These are phyloP conservation scores for Chenopodium suecicum DNA, from an alignment of 148 eudicot genomes.

Conservation along the genomic window DNA sequence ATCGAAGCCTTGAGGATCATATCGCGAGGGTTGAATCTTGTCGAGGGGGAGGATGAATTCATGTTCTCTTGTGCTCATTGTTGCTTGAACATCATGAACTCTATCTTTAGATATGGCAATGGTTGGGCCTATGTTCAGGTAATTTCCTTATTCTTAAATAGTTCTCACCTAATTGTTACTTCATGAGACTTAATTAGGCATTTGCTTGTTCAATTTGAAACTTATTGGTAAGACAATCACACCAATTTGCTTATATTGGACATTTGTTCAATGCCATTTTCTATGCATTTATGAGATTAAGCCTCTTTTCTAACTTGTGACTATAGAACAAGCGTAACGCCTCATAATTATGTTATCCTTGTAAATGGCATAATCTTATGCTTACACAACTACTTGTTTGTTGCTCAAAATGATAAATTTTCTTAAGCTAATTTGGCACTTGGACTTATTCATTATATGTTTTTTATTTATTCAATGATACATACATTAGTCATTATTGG, in stretches of 20 bases:
- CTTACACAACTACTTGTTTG: neutral
- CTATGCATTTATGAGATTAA: neutral
- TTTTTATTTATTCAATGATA: neutral
- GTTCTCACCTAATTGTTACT: conserved; percentile 6
- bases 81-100: conserved; percentile 73
- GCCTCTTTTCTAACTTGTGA: neutral
- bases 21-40: conserved; percentile 79
- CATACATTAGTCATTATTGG: neutral
- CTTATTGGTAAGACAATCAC: conserved; percentile 3
- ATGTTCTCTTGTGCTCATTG: conserved; percentile 99
- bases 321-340: neutral
- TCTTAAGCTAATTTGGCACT: neutral
- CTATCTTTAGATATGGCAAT: conserved; percentile 82
- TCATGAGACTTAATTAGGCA: neutral
- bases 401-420: neutral
- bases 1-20: conserved; percentile 83
- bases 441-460: neutral
- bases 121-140: conserved; percentile 99
- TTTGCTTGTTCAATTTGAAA: neutral
- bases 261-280: conserved; percentile 12
- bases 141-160: conserved; percentile 2
- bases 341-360: neutral
- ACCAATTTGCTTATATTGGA: conserved; percentile 10
- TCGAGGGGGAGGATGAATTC: conserved; percentile 98
- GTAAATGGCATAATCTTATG: neutral